Base-by-base conservation (phyloP, 129 eudicot species). In the Glebionis coronaria region DNA sequence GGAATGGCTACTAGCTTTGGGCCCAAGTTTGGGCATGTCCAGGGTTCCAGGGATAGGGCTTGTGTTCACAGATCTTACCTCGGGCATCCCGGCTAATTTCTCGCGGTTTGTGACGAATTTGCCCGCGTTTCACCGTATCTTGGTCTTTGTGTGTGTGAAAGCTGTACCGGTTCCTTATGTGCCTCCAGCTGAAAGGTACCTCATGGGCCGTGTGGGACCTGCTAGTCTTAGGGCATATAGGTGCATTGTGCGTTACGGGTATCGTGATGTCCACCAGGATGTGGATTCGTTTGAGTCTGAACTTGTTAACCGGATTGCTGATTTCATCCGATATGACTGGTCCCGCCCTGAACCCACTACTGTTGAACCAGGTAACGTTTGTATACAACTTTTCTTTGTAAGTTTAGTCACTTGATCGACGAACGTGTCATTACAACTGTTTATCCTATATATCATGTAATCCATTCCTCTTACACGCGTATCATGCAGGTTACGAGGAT, bases 51-150 rank as follows among this genome's bases (percentile, higher is more conserved):
- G 96, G 21, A 83, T 92, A 7, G 96, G 95, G 38, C 88, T 92
- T 57, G 81, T 92, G 58, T 88, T 88, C 80, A 81, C 96, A 1
- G 95, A 92, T 40, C 74, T 92, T 28, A 85, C 84, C 3, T 75
- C 81, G 0, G 98, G 98, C 14, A 92, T 92, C 49, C 98, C 98
- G 0, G 91, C 96, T 70, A 85, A 88, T 80, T 92, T 92, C 63
- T 67, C 96, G 18, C 95, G 91, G 27, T 92, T 88, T 38, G 80
- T 88, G 64, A 82, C 91, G 4, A 92, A 92, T 71, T 72, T 92
- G 11, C 98, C 98, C 14, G 98, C 98, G 7, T 85, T 83, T 68
- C 98, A 92, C 70, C 83, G 83, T 40, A 88, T 92, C 21, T 79
- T 92, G 62, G 82, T 92, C 45, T 88, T 92, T 46, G 91, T 85